Percentiles rank a stretch among this genome's conserved stretches.
These are phyloP conservation scores for Apiospora saccharicola DNA, from an alignment of 2,329 filamentous ascomycete genomes.

Conservation along the genomic window DNA sequence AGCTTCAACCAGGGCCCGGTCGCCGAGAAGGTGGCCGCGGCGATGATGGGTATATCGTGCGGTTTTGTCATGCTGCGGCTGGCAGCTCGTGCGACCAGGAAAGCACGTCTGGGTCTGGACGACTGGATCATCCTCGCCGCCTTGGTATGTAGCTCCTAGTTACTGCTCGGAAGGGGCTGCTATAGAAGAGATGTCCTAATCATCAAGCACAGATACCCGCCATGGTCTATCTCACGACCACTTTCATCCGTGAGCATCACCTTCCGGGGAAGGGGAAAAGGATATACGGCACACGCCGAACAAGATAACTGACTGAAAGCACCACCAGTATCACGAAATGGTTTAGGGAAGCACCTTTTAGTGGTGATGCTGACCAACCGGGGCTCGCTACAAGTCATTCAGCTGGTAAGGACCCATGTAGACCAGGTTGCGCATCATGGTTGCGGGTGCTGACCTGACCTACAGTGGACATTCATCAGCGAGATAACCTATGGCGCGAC, in stretches of 20 bases:
- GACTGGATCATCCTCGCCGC: constrained; percentile 24
- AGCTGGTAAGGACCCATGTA: background rate
- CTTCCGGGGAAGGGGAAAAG: background rate
- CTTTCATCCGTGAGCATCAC: constrained; percentile 15
- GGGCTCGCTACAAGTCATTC: background rate
- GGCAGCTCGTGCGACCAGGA: background rate
- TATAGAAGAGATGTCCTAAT: background rate
- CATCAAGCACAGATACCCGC: constrained; percentile 13
- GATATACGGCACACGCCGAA: background rate
- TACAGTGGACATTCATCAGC: constrained; percentile 22
- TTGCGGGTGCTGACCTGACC: background rate
- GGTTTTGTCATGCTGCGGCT: constrained; percentile 22
- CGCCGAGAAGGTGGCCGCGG: constrained; percentile 16
- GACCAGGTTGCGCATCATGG: background rate
- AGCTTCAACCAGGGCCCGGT: constrained; percentile 22
- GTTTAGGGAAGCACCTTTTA: constrained; percentile 17
- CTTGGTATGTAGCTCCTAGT: background rate
- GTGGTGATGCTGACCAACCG: background rate
- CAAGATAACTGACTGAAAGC: background rate
- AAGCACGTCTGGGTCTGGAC: constrained; percentile 7
- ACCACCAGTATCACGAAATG: constrained; percentile 3
- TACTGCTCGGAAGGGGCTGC: background rate
- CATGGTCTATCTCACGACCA: constrained; percentile 12
- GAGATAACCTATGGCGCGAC: constrained; percentile 22
- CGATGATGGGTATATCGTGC: constrained; percentile 16